phyloP scores from a whole-genome alignment of 768 basidiomycete genomes.

The Lactarius quietus region DNA sequence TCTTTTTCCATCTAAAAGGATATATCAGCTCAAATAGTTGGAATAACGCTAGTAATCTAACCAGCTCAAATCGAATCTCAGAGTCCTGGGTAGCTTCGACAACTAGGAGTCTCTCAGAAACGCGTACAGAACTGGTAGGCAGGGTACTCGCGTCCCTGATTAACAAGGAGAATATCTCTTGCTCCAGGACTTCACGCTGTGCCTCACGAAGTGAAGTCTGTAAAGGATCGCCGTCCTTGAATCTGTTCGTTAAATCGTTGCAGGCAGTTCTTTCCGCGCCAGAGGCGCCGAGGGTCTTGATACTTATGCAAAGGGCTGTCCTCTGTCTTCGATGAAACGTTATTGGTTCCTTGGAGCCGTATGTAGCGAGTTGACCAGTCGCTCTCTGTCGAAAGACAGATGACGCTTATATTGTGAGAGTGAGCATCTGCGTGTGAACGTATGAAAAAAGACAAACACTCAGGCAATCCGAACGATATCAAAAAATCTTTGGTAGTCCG shows the following conservation, averaged over 20 bases:
- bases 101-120: constrained; percentile 72
- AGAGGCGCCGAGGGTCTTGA: constrained; percentile 37
- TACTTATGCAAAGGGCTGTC: constrained; percentile 58
- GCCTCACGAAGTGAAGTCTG: constrained; percentile 53
- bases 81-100: constrained; percentile 72
- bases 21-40: neutral
- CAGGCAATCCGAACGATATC: constrained; percentile 76
- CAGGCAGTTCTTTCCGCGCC: constrained; percentile 29
- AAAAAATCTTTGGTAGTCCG: constrained; percentile 79
- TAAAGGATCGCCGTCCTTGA: constrained; percentile 28
- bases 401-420: constrained; percentile 46
- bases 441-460: constrained; percentile 51
- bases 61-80: constrained; percentile 71
- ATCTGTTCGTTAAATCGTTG: constrained; percentile 3
- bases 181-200: constrained; percentile 72
- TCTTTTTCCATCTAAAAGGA: constrained; percentile 32
- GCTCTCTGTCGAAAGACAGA: constrained; percentile 61
- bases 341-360: constrained; percentile 32
- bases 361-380: constrained; percentile 60
- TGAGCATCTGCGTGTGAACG: constrained; percentile 13
- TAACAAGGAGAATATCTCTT: constrained; percentile 72
- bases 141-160: constrained; percentile 74
- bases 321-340: constrained; percentile 52
- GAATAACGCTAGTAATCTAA: constrained; percentile 33
- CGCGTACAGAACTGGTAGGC: constrained; percentile 71